These are phyloP conservation scores for Ceratobasidium sp. DNA, from an alignment of 1,284 basidiomycete species.

Conservation along the genomic window DNA sequence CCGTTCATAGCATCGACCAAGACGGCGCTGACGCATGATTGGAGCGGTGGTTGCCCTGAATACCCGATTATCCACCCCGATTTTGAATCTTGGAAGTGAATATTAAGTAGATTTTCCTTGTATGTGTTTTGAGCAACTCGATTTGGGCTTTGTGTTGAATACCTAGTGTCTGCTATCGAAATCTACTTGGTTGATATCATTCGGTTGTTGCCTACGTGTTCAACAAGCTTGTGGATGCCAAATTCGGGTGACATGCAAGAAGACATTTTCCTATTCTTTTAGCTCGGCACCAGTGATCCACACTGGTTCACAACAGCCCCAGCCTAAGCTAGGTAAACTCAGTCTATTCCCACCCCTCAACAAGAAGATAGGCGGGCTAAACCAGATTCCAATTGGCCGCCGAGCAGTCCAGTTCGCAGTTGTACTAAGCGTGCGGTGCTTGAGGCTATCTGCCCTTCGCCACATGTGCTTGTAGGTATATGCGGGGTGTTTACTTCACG, in stretches of 20 bases:
- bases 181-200: not conserved
- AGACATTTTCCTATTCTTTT: not conserved
- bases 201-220: not conserved
- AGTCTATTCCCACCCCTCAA: no score
- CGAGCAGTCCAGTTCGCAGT: no score
- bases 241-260: not conserved
- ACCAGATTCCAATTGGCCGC: no score
- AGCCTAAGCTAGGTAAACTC: no score
- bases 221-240: not conserved
- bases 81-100: conserved; percentile 29
- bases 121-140: not conserved
- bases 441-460: no score
- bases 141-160: conserved; percentile 2
- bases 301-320: no score
- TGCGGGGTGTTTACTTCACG: no score
- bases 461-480: no score
- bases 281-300: no score
- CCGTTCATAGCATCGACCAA: conserved; percentile 46
- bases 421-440: no score
- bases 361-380: no score
- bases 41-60: conserved; percentile 48
- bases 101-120: not conserved
- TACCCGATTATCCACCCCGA: conserved; percentile 39
- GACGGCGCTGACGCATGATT: conserved; percentile 45
- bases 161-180: not conserved